Percentiles rank a stretch among this genome's conserved stretches.
Conservation (phyloP, 257 asterid genomes). For the Scutellaria minor region DNA sequence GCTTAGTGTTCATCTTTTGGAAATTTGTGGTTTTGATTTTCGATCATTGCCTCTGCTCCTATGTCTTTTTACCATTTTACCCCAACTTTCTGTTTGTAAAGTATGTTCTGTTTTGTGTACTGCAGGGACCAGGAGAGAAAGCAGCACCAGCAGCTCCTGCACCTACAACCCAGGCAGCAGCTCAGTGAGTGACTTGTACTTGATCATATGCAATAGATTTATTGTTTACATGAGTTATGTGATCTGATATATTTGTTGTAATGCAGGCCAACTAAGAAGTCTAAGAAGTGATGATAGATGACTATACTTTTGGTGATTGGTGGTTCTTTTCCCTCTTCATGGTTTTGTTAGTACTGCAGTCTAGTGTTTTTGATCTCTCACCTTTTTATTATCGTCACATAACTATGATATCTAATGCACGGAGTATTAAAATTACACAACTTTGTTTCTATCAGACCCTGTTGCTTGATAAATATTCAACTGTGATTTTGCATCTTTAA, state of each 20-base stretch:
- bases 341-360: constrained; percentile 41
- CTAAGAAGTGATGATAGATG: constrained; percentile 44
- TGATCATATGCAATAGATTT: background rate
- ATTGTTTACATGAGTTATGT: background rate
- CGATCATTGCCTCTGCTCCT: background rate
- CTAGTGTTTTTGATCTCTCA: constrained; percentile 24
- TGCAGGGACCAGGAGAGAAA: constrained; percentile 58
- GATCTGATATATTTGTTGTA: background rate
- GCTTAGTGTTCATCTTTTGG: no score
- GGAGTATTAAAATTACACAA: constrained; percentile 22
- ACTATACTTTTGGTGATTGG: constrained; percentile 16
- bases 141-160: constrained; percentile 43
- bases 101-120: background rate
- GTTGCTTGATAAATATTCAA: background rate
- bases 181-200: constrained; percentile 36
- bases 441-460: constrained; percentile 5
- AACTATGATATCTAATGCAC: constrained; percentile 28
- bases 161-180: constrained; percentile 42
- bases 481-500: background rate
- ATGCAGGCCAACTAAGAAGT: constrained; percentile 47
- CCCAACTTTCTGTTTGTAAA: background rate
- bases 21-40: background rate
- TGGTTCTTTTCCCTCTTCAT: constrained; percentile 27
- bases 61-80: no score
- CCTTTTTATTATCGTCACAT: constrained; percentile 24